phyloP scores from a whole-genome alignment of 1,139 yeast genomes.

The Sugiyamaella neomexicana region DNA sequence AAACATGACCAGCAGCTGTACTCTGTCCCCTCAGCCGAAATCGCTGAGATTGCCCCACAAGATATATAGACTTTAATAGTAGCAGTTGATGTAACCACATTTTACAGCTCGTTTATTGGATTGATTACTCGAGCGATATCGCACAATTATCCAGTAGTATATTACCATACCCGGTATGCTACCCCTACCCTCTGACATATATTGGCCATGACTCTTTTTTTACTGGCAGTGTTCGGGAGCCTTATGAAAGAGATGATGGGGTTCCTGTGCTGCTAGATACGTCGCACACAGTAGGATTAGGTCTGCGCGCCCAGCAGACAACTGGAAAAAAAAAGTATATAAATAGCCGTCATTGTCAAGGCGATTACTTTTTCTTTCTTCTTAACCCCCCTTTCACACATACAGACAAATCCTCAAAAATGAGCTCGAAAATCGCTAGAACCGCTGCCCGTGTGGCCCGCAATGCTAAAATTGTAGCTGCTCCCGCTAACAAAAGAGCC shows the following conservation, averaged over 20 bases:
- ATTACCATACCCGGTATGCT: not conserved
- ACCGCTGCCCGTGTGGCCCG: slow-evolving; percentile 30
- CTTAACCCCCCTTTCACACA: not conserved
- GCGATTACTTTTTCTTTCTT: not conserved
- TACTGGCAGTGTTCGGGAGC: not conserved
- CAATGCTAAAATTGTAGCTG: slow-evolving; percentile 28
- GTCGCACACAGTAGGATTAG: slow-evolving; percentile 2
- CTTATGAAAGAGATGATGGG: not conserved
- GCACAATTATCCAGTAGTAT: slow-evolving; percentile 2
- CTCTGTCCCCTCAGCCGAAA: not conserved
- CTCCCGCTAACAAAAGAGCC: slow-evolving; percentile 27
- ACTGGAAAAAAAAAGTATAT: not conserved
- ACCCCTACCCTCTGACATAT: slow-evolving; percentile 2
- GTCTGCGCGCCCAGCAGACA: not conserved
- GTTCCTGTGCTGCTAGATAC: not conserved
- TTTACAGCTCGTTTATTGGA: slow-evolving; percentile 7
- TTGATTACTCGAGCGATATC: slow-evolving; percentile 10
- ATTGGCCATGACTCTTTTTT: slow-evolving; percentile 13
- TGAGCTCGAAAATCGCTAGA: slow-evolving; percentile 25
- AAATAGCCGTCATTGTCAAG: not conserved
- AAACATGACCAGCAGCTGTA: too few species aligned
- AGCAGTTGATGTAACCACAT: not conserved
- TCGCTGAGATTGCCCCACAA: not conserved
- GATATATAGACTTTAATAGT: not conserved
- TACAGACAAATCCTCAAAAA: not conserved